Percentiles rank a stretch among this genome's conserved stretches.
Evolutionary conservation across 2,329 filamentous ascomycete genomes (phyloP).

Genomic region (Ilyonectria robusta): DNA sequence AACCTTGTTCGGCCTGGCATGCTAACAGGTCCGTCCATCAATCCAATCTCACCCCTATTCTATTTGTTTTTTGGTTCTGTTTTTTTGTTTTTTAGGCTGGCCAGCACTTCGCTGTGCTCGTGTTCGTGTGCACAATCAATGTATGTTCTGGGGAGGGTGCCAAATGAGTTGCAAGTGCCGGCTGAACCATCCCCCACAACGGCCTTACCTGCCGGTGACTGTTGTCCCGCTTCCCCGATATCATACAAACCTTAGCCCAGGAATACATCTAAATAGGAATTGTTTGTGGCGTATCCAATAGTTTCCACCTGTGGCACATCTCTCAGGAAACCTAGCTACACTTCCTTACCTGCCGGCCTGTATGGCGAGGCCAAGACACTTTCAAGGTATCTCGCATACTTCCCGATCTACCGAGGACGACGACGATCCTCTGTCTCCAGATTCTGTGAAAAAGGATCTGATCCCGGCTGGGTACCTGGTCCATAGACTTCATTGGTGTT

Average conservation of each 20-base stretch:
- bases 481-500: background rate
- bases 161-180: slow-evolving; percentile 2
- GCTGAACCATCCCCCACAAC: slow-evolving; percentile 17
- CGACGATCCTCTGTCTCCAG: background rate
- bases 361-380: background rate
- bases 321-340: background rate
- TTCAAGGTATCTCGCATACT: background rate
- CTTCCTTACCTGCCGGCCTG: background rate
- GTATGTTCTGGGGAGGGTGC: background rate
- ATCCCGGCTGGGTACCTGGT: background rate
- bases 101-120: slow-evolving; percentile 3
- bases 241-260: background rate
- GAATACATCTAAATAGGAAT: background rate
- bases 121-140: slow-evolving; percentile 4
- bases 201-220: background rate
- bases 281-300: background rate
- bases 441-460: background rate
- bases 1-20: slow-evolving; percentile 1
- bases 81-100: slow-evolving; percentile 4
- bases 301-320: background rate
- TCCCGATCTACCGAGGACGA: background rate
- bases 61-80: background rate
- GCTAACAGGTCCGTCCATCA: background rate
- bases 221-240: slow-evolving; percentile 9
- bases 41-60: slow-evolving; percentile 9